Percentiles rank a stretch among this genome's conserved stretches.
phyloP scores from a whole-genome alignment of 2,329 filamentous ascomycete species.

The Calonectria multiphialidica region DNA sequence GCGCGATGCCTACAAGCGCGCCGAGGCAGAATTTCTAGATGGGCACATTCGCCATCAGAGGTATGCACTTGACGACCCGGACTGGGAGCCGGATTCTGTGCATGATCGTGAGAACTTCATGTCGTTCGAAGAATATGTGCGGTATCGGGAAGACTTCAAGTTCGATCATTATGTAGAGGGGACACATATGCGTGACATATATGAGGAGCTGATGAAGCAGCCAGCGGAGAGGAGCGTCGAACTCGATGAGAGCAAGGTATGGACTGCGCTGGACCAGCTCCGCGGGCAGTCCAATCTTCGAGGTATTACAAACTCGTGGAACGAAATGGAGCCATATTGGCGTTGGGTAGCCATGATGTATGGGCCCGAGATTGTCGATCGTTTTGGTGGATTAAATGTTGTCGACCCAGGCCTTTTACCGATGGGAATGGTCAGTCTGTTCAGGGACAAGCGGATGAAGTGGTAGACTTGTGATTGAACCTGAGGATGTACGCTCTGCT shows the following conservation, averaged over 20 bases:
- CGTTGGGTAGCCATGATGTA: slow-evolving; percentile 61
- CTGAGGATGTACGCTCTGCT: too few species aligned
- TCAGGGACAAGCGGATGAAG: slow-evolving; percentile 56
- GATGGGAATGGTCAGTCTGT: slow-evolving; percentile 60
- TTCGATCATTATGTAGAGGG: slow-evolving; percentile 38
- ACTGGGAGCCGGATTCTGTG: slow-evolving; percentile 45
- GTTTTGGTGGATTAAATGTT: slow-evolving; percentile 59
- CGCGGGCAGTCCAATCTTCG: slow-evolving; percentile 28
- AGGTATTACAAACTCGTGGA: slow-evolving; percentile 44
- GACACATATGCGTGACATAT: slow-evolving; percentile 48
- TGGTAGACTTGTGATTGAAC: slow-evolving; percentile 49
- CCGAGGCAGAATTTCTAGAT: slow-evolving; percentile 51
- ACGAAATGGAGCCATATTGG: slow-evolving; percentile 57
- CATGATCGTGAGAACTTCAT: slow-evolving; percentile 56
- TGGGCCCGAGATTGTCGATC: slow-evolving; percentile 56
- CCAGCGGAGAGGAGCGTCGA: slow-evolving; percentile 45
- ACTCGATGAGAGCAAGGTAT: slow-evolving; percentile 40
- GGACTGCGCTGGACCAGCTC: slow-evolving; percentile 37
- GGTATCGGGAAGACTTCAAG: slow-evolving; percentile 55
- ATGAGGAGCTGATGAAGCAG: slow-evolving; percentile 49
- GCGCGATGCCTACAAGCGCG: slow-evolving; percentile 47
- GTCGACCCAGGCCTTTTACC: slow-evolving; percentile 59
- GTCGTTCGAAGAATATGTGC: slow-evolving; percentile 57
- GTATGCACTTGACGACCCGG: slow-evolving; percentile 29
- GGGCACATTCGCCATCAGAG: slow-evolving; percentile 26